phyloP scores from a whole-genome alignment of 192 early-diverging fungal species.

The Coemansia javaensis region DNA sequence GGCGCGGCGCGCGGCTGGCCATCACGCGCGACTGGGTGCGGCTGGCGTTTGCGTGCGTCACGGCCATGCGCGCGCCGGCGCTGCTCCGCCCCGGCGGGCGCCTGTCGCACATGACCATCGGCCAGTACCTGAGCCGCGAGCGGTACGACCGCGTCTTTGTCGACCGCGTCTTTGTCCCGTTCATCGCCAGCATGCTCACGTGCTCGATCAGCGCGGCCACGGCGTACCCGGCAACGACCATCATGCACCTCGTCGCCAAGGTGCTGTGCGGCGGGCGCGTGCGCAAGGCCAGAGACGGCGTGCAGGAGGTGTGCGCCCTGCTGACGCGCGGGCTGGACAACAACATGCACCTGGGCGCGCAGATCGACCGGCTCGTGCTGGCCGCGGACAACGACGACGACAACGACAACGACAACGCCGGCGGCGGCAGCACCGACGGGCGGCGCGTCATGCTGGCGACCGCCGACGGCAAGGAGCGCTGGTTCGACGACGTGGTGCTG shows the following conservation, averaged over 20 bases:
- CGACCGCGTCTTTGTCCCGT: conserved; percentile 29
- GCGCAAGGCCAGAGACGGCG: conserved; percentile 36
- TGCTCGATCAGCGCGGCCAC: conserved; percentile 33
- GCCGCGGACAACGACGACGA: background rate
- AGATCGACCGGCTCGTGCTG: conserved; percentile 8
- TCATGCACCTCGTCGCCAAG: conserved; percentile 31
- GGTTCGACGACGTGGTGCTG: conserved; percentile 33
- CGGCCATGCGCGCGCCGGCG: conserved; percentile 8
- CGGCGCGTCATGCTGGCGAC: conserved; percentile 2
- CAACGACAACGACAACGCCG: no score
- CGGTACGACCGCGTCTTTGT: conserved; percentile 14
- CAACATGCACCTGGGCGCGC: conserved; percentile 5
- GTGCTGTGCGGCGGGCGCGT: conserved; percentile 25
- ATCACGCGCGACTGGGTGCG: conserved; percentile 38
- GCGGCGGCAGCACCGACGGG: no score
- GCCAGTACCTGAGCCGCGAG: conserved; percentile 20
- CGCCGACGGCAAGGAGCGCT: conserved; percentile 2
- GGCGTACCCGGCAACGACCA: conserved; percentile 35
- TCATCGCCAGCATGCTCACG: conserved; percentile 39
- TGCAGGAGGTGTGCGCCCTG: conserved; percentile 28
- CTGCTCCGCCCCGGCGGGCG: background rate
- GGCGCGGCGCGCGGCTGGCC: conserved; percentile 2
- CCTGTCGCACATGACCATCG: conserved; percentile 17
- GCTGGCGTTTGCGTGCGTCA: conserved; percentile 14
- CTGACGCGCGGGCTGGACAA: conserved; percentile 4